Evolutionary conservation across 2,329 filamentous ascomycete genomes (phyloP), one percentile per base, ranked within the genome.

Genomic region (Orbilia javanica): DNA sequence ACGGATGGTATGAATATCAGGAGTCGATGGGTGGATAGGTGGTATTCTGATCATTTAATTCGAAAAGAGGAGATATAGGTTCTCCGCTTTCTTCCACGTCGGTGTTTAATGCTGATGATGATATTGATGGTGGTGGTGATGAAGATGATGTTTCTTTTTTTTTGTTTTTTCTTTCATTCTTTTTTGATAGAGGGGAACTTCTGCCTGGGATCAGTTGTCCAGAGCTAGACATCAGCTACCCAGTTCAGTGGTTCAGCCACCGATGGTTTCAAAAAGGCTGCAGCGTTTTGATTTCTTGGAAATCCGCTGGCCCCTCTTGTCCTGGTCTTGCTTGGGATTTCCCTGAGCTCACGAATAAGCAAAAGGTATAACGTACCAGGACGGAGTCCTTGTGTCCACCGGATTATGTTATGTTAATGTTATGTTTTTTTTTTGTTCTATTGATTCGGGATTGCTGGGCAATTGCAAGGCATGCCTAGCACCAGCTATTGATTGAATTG

Each of bases 191-290:
- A 62, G 52, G 44, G 31, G 71, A 11, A 64, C 63, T 57, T 76
- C 65, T 76, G 72, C 72, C 72, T 76, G 52, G 72, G 72, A 76
- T 76, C 64, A 76, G 27, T 46, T 66, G 73, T 70, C 66, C 73
- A 63, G 65, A 66, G 57, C 50, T 71, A 71, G 73, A 76, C 72
- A 77, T 66, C 73, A 60, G 60, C 65, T 71, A 76, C 73, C 73
- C 66, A 69, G 73, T 77, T 66, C 66, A 67, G 73, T 67, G 73
- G 72, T 77, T 77, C 72, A 77, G 73, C 73, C 73, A 77, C 73
- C 73, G 60, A 60, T 65, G 55, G 55, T 60, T 60, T 66, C 60
- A 36, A 46, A 77, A 71, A 77, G 73, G 60, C 66, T 53, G 55
- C 66, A 66, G 42, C 46, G 50, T 70, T 60, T 60, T 60, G 55